Percentiles rank a stretch among this genome's conserved stretches.
These are phyloP conservation scores for Ceratocystis papillata DNA, from an alignment of 2,329 filamentous ascomycete genomes.

Conservation along the genomic window DNA sequence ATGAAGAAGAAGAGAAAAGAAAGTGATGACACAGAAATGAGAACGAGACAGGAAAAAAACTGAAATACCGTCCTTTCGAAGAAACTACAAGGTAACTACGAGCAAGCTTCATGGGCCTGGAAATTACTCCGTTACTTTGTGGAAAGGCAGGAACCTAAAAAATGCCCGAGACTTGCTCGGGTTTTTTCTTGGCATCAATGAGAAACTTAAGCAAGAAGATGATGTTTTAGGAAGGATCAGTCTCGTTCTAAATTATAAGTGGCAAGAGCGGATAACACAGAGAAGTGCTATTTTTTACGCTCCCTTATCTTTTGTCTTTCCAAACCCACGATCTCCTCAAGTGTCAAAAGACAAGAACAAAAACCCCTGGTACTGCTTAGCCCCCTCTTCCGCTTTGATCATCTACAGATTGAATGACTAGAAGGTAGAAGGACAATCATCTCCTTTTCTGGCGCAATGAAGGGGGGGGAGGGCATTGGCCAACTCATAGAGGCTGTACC, in stretches of 20 bases:
- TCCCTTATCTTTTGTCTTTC: neutral
- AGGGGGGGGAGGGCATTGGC: neutral
- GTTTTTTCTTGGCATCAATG: no score
- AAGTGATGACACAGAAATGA: neutral
- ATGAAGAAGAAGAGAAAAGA: neutral
- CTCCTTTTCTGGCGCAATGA: neutral
- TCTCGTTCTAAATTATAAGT: neutral
- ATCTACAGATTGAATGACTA: neutral
- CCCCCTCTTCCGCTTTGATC: neutral
- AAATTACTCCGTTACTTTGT: neutral
- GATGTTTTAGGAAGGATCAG: slow-evolving; percentile 5
- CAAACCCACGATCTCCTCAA: neutral
- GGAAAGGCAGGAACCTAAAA: neutral
- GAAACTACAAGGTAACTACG: no score
- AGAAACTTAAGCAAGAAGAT: no score
- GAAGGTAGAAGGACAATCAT: neutral
- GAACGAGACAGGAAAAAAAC: neutral
- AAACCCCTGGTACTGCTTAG: neutral
- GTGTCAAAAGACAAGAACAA: neutral
- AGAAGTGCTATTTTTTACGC: neutral
- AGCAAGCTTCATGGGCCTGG: no score
- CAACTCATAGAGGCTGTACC: slow-evolving; percentile 7
- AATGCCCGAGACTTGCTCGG: no score
- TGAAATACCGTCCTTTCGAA: neutral
- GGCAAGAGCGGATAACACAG: neutral